Conservation (phyloP, 2,329 filamentous ascomycete species). For the Ophiocordyceps camponoti-saundersi region DNA sequence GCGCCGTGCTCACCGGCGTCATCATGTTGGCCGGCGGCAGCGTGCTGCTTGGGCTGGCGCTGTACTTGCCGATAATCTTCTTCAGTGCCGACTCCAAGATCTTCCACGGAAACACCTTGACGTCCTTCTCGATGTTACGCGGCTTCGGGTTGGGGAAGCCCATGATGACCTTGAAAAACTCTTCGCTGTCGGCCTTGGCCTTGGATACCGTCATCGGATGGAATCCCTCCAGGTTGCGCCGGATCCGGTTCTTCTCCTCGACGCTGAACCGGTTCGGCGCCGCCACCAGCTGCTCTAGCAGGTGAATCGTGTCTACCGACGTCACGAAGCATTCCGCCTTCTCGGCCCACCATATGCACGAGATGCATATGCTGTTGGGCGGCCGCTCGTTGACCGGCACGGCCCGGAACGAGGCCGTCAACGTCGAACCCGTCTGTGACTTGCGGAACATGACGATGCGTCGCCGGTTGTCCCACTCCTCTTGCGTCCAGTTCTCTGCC, state of each 20-base stretch:
- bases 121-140: constrained; percentile 95
- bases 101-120: constrained; percentile 97
- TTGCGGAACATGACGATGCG: constrained; percentile 81
- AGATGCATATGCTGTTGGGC: constrained; percentile 80
- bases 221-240: constrained; percentile 89
- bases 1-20: constrained; percentile 17
- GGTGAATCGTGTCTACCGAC: constrained; percentile 87
- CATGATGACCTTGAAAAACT: constrained; percentile 99
- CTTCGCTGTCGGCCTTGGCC: constrained; percentile 77
- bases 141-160: constrained; percentile 89
- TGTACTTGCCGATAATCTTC: constrained; percentile 98
- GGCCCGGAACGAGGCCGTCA: constrained; percentile 64
- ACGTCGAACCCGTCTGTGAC: constrained; percentile 63
- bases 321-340: constrained; percentile 85
- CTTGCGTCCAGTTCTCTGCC: constrained; percentile 65
- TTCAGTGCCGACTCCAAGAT: constrained; percentile 73
- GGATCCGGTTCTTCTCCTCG: constrained; percentile 96
- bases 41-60: constrained; percentile 27
- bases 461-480: constrained; percentile 64
- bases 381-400: constrained; percentile 65
- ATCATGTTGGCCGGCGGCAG: constrained; percentile 22
- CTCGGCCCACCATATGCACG: constrained; percentile 94
- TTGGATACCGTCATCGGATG: constrained; percentile 88
- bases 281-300: constrained; percentile 82
- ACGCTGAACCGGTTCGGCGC: constrained; percentile 67